These are phyloP conservation scores for Amborella trichopoda DNA, from an alignment of 164 flowering plant genomes.

Conservation along the genomic window DNA sequence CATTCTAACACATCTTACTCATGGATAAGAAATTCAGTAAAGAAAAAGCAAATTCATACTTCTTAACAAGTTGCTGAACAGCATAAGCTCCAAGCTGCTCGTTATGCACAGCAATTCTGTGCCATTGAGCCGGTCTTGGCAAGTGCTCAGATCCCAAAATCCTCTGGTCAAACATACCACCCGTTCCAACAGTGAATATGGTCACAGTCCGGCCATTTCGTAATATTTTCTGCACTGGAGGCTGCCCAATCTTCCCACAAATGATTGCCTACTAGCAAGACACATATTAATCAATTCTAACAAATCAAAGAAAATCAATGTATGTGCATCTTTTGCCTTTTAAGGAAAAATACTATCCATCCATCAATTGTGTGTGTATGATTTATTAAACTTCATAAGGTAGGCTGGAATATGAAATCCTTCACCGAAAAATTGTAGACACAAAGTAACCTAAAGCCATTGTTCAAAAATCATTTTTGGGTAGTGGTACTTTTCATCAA, in stretches of 20 bases:
- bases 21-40: too few species aligned
- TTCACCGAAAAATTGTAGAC: neutral
- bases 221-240: slow-evolving; percentile 86
- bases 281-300: neutral
- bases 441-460: too few species aligned
- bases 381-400: neutral
- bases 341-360: too few species aligned
- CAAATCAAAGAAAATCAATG: neutral
- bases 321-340: too few species aligned
- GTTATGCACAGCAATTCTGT: slow-evolving; percentile 86
- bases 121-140: slow-evolving; percentile 95
- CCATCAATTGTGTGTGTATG: neutral
- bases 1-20: too few species aligned
- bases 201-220: slow-evolving; percentile 85
- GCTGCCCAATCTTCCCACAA: slow-evolving; percentile 85
- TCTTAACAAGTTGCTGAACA: slow-evolving; percentile 70
- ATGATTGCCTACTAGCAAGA: slow-evolving; percentile 60
- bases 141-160: slow-evolving; percentile 23
- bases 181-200: slow-evolving; percentile 88
- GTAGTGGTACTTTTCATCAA: too few species aligned
- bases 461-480: too few species aligned
- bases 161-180: slow-evolving; percentile 93
- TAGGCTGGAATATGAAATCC: neutral
- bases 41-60: slow-evolving; percentile 23
- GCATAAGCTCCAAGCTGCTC: slow-evolving; percentile 66